These are phyloP conservation scores for Paracamarosporium sp. DNA, from an alignment of 2,329 filamentous ascomycete genomes.

Conservation along the genomic window DNA sequence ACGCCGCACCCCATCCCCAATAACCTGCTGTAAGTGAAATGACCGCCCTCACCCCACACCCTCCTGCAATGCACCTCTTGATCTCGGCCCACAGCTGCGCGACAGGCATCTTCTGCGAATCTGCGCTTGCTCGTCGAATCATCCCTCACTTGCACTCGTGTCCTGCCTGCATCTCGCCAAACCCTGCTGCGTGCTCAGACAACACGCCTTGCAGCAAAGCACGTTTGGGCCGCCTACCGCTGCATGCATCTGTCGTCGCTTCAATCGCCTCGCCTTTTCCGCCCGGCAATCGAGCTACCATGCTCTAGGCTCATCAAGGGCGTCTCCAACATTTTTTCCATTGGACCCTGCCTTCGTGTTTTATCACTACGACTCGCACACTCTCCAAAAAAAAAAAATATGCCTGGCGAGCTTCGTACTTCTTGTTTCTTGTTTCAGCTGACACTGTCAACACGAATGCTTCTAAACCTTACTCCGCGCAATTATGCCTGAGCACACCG, in stretches of 20 bases:
- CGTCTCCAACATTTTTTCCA: constrained; percentile 12
- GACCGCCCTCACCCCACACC: constrained; percentile 33
- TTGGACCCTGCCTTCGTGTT: constrained; percentile 18
- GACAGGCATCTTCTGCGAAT: constrained; percentile 31
- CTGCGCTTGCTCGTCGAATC: constrained; percentile 27
- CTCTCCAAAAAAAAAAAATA: constrained; percentile 4
- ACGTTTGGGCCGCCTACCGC: constrained; percentile 34
- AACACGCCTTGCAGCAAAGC: constrained; percentile 34
- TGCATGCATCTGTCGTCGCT: constrained; percentile 19
- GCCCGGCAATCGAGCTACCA: constrained; percentile 18
- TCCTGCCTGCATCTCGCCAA: constrained; percentile 32
- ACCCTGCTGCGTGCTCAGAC: constrained; percentile 37
- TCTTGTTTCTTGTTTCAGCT: neutral
- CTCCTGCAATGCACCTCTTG: constrained; percentile 25
- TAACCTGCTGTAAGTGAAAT: constrained; percentile 31
- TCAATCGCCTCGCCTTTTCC: constrained; percentile 29
- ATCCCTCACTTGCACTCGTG: constrained; percentile 25
- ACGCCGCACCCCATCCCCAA: too few relatives aligned
- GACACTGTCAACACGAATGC: neutral
- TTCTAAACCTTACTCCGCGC: neutral
- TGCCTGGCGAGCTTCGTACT: constrained; percentile 13
- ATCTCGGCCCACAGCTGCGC: constrained; percentile 33
- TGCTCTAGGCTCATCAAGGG: constrained; percentile 10
- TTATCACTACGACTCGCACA: constrained; percentile 3
- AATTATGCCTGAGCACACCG: neutral